These are phyloP conservation scores for Trichosporon ovoides DNA, from an alignment of 1,284 basidiomycete genomes.

Conservation along the genomic window DNA sequence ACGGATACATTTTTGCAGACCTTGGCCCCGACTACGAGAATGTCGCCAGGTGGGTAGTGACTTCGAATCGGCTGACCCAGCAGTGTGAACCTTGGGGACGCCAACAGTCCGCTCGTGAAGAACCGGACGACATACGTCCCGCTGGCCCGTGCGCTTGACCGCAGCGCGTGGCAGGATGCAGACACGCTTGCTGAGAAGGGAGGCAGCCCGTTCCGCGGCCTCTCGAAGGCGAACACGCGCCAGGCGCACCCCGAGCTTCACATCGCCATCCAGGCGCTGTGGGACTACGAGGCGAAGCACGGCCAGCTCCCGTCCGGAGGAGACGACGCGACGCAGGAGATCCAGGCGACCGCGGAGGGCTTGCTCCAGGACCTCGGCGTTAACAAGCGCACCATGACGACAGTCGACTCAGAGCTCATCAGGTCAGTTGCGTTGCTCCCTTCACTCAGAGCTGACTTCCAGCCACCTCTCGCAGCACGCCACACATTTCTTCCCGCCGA, in stretches of 20 bases:
- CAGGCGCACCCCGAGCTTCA: constrained; percentile 67
- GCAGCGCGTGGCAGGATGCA: constrained; percentile 27
- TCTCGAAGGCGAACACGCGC: constrained; percentile 69
- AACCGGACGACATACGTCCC: constrained; percentile 62
- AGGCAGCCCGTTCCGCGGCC: constrained; percentile 59
- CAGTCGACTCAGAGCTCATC: constrained; percentile 54
- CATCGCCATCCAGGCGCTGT: constrained; percentile 70
- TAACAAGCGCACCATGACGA: constrained; percentile 58
- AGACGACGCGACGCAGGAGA: constrained; percentile 54
- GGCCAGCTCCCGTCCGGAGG: constrained; percentile 56
- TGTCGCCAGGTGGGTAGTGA: constrained; percentile 62
- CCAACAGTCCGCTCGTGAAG: constrained; percentile 51
- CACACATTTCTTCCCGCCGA: constrained; percentile 76
- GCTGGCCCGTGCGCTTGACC: constrained; percentile 60
- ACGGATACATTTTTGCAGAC: constrained; percentile 92
- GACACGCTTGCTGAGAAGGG: constrained; percentile 19
- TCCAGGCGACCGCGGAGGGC: constrained; percentile 58
- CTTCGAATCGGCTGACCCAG: background rate
- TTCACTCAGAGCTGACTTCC: constrained; percentile 7
- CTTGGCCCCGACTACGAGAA: constrained; percentile 72
- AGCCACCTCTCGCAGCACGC: constrained; percentile 66
- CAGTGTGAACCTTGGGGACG: background rate
- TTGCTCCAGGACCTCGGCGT: constrained; percentile 62
- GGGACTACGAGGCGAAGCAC: constrained; percentile 70
- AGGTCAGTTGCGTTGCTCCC: constrained; percentile 24